phyloP scores from a whole-genome alignment of 2,329 filamentous ascomycete species.

The Leptographium flavum region DNA sequence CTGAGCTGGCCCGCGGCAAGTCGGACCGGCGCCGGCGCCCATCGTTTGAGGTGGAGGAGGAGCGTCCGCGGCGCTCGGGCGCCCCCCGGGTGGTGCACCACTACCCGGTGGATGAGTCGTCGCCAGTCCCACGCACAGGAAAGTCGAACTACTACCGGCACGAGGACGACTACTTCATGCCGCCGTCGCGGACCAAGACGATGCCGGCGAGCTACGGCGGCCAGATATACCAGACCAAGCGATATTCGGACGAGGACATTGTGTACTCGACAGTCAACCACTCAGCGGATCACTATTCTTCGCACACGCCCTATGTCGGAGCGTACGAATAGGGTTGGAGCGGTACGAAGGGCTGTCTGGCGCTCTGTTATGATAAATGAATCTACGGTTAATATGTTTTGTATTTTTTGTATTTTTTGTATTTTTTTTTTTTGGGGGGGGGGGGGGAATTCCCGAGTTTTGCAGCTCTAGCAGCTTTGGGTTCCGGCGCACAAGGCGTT shows the following conservation, averaged over 20 bases:
- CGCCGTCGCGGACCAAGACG: constrained; percentile 8
- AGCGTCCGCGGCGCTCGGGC: background rate
- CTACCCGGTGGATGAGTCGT: constrained; percentile 4
- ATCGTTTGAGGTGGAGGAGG: constrained; percentile 10
- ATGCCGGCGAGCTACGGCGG: constrained; percentile 4
- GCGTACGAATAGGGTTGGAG: background rate
- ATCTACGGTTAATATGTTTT: background rate
- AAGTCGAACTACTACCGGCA: constrained; percentile 1
- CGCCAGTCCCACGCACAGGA: background rate
- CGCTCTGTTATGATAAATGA: background rate
- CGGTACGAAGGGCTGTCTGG: background rate
- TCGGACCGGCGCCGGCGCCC: constrained; percentile 9
- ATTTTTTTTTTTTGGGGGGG: background rate
- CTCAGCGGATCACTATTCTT: constrained; percentile 5
- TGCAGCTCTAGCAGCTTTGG: background rate
- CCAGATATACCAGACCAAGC: constrained; percentile 10
- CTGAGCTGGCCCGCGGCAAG: constrained; percentile 6
- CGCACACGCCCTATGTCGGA: constrained; percentile 2
- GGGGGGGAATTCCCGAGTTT: no score
- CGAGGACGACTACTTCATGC: constrained; percentile 4
- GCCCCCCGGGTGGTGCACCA: constrained; percentile 2
- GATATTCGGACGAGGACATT: constrained; percentile 11
- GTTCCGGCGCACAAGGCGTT: background rate
- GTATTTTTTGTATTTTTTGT: background rate
- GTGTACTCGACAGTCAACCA: constrained; percentile 7